Base-by-base conservation (phyloP, 192 early-diverging fungal genomes). In the Coemansia sp. region DNA sequence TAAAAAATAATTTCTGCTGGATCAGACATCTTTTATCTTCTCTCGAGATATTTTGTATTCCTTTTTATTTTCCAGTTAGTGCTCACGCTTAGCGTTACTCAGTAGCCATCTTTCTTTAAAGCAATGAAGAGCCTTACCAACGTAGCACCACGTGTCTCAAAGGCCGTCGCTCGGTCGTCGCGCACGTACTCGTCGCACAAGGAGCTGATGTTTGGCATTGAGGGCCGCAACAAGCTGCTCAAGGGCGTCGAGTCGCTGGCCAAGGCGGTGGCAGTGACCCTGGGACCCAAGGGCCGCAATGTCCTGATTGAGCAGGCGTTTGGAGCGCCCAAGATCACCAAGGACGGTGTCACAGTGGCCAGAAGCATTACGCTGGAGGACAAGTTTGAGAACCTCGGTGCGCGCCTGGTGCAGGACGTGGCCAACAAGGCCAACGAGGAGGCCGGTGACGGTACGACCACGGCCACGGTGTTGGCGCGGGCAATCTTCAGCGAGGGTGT, bases 351-450 rank as follows among this genome's bases (percentile, higher is more conserved):
- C 41, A 95, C 98, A 54, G 98, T 99, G 21, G 98, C 98, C 58
- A 98, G 98, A 86, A 90, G 93, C 66, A 94, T 99, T 79, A 84
- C 88, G 35, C 87, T 99, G 35, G 92, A 98, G 78, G 94, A 99
- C 84, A 95, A 94, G 83, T 95, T 99, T 74, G 98, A 99, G 85
- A 98, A 99, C 86, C 87, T 99, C 45, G 98, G 98, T 63, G 98
- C 98, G 49, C 88, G 77, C 53, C 87, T 99, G 39, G 96, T 99
- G 54, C 95, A 98, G 81, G 98, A 99, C 84, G 98, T 99, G 56
- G 98, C 98, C 56, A 97, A 96, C 89, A 99, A 99, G 89, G 96
- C 98, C 62, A 99, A 99, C 84, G 98, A 99, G 85, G 83, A 89
- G 68, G 98, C 98, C 62, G 98, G 98, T 70, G 98, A 99, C 82